Percentiles rank a stretch among this genome's conserved stretches.
phyloP scores from a whole-genome alignment of 768 basidiomycete species.

The Calocera viscosa region DNA sequence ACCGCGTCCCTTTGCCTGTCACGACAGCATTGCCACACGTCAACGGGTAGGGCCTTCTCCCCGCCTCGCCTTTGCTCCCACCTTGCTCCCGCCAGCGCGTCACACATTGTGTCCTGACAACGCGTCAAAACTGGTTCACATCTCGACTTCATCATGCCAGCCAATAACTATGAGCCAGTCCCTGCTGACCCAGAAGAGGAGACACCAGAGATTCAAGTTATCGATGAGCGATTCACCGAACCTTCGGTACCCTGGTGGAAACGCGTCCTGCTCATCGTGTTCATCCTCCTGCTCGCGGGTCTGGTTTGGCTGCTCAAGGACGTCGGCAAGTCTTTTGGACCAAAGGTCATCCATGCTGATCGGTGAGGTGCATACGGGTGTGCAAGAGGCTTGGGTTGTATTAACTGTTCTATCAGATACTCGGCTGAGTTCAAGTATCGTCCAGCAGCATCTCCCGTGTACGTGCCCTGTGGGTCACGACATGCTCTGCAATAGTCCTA shows the following conservation, averaged over 20 bases:
- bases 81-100: not conserved
- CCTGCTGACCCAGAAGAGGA: not conserved
- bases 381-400: not conserved
- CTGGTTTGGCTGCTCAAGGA: conserved; percentile 1
- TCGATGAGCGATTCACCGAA: not conserved
- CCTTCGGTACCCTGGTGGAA: not conserved
- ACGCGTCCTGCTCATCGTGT: not conserved
- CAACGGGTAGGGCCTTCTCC: not conserved
- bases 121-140: not conserved
- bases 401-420: not conserved
- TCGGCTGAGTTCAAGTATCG: not conserved
- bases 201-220: not conserved
- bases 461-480: not conserved
- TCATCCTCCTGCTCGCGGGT: conserved; percentile 3
- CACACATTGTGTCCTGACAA: not conserved
- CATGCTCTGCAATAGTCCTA: not conserved
- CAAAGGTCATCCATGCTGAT: not conserved
- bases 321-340: not conserved
- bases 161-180: not conserved
- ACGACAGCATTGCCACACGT: not conserved
- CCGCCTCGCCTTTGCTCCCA: not conserved
- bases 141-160: not conserved
- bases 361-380: conserved; percentile 1
- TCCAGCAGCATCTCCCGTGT: not conserved
- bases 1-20: not conserved